Evolutionary conservation across 805 yeast species (phyloP).

Genomic region (Lachancea sp.): DNA sequence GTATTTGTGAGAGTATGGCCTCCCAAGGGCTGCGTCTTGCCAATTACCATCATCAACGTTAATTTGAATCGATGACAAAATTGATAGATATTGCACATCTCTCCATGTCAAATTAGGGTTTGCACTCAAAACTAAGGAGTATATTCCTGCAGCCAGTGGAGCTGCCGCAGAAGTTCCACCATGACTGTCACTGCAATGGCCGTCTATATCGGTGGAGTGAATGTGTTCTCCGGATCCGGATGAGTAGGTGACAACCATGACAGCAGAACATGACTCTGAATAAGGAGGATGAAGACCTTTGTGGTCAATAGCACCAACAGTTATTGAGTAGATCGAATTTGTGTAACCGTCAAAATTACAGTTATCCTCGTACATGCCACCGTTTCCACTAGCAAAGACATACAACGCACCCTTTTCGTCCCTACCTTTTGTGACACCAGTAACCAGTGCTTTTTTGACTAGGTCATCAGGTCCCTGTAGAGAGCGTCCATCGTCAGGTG

Average conservation of each 20-base stretch:
- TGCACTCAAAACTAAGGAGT: conserved; percentile 71
- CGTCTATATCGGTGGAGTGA: conserved; percentile 75
- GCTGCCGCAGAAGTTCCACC: conserved; percentile 99
- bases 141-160: conserved; percentile 95
- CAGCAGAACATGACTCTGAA: conserved; percentile 91
- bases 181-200: conserved; percentile 63
- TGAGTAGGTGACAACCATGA: conserved; percentile 86
- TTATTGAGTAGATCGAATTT: conserved; percentile 87
- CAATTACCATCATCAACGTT: conserved; percentile 62
- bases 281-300: conserved; percentile 82
- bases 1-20: conserved; percentile 72
- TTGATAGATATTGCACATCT: conserved; percentile 81
- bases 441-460: conserved; percentile 76
- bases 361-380: conserved; percentile 74
- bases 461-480: conserved; percentile 78
- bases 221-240: conserved; percentile 88
- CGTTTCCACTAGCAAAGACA: conserved; percentile 96
- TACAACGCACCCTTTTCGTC: conserved; percentile 75
- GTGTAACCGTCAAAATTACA: conserved; percentile 98
- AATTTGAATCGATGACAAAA: conserved; percentile 63
- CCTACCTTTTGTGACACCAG: conserved; percentile 80
- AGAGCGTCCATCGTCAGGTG: conserved; percentile 83
- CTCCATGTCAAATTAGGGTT: conserved; percentile 93
- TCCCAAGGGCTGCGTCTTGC: conserved; percentile 63
- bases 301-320: conserved; percentile 89